These are phyloP conservation scores for Lactifluus pinguis DNA, from an alignment of 768 basidiomycete genomes.

Conservation along the genomic window DNA sequence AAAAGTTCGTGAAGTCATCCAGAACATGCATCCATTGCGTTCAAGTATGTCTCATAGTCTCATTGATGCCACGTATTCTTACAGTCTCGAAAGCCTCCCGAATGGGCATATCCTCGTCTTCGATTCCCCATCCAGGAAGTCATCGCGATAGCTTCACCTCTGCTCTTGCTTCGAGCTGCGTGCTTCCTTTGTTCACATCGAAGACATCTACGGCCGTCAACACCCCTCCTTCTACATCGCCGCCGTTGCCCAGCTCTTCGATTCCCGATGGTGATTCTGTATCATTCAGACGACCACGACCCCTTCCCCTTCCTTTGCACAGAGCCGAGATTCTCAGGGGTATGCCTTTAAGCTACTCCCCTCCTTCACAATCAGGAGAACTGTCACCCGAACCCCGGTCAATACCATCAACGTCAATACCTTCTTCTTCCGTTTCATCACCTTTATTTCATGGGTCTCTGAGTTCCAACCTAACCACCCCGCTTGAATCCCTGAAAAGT, in stretches of 20 bases:
- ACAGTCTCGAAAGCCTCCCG: neutral
- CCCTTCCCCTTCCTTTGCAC: neutral
- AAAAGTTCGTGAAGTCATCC: conserved; percentile 23
- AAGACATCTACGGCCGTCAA: neutral
- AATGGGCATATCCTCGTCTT: neutral
- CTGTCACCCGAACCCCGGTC: neutral
- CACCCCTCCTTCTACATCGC: neutral
- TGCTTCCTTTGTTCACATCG: neutral
- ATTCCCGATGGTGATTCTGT: neutral
- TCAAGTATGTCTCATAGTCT: neutral
- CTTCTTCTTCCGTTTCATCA: neutral
- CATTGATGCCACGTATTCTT: neutral
- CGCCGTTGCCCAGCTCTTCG: neutral
- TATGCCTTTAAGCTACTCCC: conserved; percentile 11
- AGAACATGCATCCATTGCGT: conserved; percentile 4
- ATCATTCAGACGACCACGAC: neutral
- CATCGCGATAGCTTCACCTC: neutral
- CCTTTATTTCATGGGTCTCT: neutral
- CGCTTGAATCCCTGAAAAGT: neutral
- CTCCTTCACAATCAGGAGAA: neutral
- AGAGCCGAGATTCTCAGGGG: neutral
- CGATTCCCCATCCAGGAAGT: neutral
- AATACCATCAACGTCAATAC: neutral
- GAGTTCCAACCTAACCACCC: neutral
- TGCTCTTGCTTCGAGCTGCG: neutral